phyloP scores from a whole-genome alignment of 352 stramenopile genomes.

The Blastocystis sp. region DNA sequence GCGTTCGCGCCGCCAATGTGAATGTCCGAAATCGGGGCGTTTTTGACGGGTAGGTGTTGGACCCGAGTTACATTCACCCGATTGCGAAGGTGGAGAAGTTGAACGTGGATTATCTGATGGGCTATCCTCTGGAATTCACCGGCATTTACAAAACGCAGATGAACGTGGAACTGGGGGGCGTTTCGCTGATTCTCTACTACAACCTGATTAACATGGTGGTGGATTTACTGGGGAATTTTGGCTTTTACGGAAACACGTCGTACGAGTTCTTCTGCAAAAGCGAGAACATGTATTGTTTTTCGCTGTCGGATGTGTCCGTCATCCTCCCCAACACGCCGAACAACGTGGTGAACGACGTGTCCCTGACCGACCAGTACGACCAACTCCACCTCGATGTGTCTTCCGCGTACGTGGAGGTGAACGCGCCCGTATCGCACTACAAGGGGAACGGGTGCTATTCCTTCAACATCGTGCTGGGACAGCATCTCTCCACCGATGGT shows the following conservation, averaged over 20 bases:
- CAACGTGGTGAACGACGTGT: slow-evolving; percentile 63
- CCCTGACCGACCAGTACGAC: slow-evolving; percentile 35
- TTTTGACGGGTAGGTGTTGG: background rate
- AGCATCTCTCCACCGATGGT: background rate
- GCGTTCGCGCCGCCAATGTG: slow-evolving; percentile 34
- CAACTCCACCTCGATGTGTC: slow-evolving; percentile 24
- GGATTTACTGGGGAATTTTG: slow-evolving; percentile 38
- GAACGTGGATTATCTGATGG: slow-evolving; percentile 55
- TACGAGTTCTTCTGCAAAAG: slow-evolving; percentile 66
- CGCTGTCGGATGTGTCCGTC: background rate
- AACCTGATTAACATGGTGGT: slow-evolving; percentile 53
- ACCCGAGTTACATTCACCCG: slow-evolving; percentile 45
- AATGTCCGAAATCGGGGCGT: background rate
- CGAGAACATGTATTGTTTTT: slow-evolving; percentile 39
- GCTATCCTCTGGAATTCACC: slow-evolving; percentile 43
- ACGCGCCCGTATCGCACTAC: slow-evolving; percentile 34
- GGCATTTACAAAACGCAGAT: slow-evolving; percentile 61
- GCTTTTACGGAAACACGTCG: slow-evolving; percentile 11
- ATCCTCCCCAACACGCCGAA: background rate
- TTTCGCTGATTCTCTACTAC: slow-evolving; percentile 35
- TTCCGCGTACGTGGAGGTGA: slow-evolving; percentile 9
- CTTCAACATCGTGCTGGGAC: slow-evolving; percentile 42
- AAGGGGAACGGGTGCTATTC: slow-evolving; percentile 8
- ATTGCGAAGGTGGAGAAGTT: background rate
- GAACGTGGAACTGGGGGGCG: slow-evolving; percentile 5